Base-by-base conservation (phyloP, 805 yeast species). In the Candida schatavii region DNA sequence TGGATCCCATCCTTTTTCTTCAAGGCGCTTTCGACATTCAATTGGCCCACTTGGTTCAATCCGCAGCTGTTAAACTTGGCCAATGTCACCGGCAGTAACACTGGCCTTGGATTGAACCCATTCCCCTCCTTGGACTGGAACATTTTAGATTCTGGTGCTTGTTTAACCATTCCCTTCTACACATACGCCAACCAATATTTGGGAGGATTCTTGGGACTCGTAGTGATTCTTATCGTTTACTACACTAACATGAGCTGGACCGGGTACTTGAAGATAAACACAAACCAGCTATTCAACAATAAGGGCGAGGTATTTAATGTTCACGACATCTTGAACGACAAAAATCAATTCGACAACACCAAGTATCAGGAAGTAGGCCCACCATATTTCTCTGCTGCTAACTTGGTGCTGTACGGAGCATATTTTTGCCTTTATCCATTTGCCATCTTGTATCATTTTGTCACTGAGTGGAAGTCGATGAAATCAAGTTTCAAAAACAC, bases 371-470 rank as follows among this genome's bases (percentile, higher is more conserved):
- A 57, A n/a, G 75, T 79, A 46, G 83, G 86, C 1, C 83, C 85
- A 6, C 88, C 88, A 6, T 82, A 74, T 57, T 80, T 78, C 52
- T 55, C 78, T 22, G 86, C 88, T 4, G 85, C 81, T 1, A 77
- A 77, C 54, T 59, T 81, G 45, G 77, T 81, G 7, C 57, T 70
- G 17, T 81, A 80, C 51, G 85, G 85, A 15, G 74, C 80, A 0
- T 72, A 66, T 52, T 79, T 78, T 56, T 75, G 76, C 29, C 56
- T 75, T 37, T 78, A 78, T 49, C 83, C 86, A 3, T 73, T 80
- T 49, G 69, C 78, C 17, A 70, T 81, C 17, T 55, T 74, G 0
- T 77, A 77, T 52, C 72, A 78, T 19, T 50, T 72, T 35, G 54
- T 64, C 30, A 70, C 70, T 29, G 80, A 78, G 45, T 62, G 77